phyloP scores from a whole-genome alignment of 495 filamentous ascomycete genomes.

The Tuber umbilicatum region DNA sequence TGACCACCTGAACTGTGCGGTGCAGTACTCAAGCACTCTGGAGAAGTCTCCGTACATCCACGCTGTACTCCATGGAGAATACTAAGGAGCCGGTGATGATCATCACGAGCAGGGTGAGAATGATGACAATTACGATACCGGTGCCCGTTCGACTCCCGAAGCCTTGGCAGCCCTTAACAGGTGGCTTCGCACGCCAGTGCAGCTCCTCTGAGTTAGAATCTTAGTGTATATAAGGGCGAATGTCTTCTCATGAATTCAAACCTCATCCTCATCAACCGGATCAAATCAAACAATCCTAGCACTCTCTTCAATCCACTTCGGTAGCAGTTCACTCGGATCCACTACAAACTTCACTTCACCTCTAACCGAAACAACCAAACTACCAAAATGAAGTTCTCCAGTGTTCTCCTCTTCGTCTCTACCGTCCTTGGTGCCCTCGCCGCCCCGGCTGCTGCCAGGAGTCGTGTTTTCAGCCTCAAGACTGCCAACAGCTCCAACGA shows the following conservation, averaged over 20 bases:
- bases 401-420: background rate
- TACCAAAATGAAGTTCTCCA: constrained; percentile 14
- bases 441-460: background rate
- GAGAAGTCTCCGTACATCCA: too few species aligned
- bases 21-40: too few species aligned
- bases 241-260: background rate
- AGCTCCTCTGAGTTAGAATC: background rate
- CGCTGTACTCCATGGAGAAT: background rate
- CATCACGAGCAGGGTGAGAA: background rate
- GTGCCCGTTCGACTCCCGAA: background rate
- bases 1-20: too few species aligned
- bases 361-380: background rate
- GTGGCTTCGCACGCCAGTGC: background rate
- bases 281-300: background rate
- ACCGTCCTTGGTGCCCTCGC: background rate
- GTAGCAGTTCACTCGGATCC: background rate
- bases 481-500: background rate
- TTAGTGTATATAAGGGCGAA: background rate
- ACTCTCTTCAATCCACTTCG: background rate
- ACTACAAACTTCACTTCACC: background rate
- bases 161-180: background rate
- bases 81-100: background rate
- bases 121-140: background rate
- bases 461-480: background rate
- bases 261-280: background rate